These are phyloP conservation scores for Helichrysum umbraculigerum DNA, from an alignment of 129 eudicot species.

Conservation along the genomic window DNA sequence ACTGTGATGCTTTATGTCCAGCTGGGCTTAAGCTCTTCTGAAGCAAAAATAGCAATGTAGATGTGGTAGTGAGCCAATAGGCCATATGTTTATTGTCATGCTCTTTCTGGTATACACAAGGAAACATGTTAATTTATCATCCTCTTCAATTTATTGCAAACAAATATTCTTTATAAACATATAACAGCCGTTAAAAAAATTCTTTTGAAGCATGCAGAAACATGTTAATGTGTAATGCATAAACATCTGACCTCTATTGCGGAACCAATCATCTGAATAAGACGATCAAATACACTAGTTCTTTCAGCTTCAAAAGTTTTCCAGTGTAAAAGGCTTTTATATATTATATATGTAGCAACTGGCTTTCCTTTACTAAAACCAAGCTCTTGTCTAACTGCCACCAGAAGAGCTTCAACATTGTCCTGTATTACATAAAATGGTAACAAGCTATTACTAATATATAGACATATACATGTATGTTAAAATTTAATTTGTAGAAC, in stretches of 20 bases:
- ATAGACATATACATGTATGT: not conserved
- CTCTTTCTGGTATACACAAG: constrained; percentile 43
- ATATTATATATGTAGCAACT: constrained; percentile 77
- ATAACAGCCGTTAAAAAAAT: not conserved
- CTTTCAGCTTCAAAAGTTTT: constrained; percentile 77
- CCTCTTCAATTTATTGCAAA: constrained; percentile 2
- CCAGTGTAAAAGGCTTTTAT: constrained; percentile 88
- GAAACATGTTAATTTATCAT: constrained; percentile 14
- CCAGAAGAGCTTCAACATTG: constrained; percentile 53
- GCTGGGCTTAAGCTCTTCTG: constrained; percentile 53
- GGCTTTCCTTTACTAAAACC: constrained; percentile 97
- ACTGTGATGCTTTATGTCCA: constrained; percentile 47
- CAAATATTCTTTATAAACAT: not conserved
- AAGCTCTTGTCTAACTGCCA: constrained; percentile 52
- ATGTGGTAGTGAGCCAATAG: constrained; percentile 80
- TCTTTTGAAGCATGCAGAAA: not conserved
- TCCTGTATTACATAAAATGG: constrained; percentile 48
- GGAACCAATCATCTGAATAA: constrained; percentile 67
- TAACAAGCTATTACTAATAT: not conserved
- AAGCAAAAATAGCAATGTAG: constrained; percentile 66
- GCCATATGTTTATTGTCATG: constrained; percentile 57
- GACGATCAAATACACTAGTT: constrained; percentile 83
- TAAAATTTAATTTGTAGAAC: not conserved
- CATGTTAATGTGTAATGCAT: constrained; percentile 4
- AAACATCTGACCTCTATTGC: constrained; percentile 57